phyloP scores from a whole-genome alignment of 2,329 filamentous ascomycete genomes.

The Penicillium sp. region DNA sequence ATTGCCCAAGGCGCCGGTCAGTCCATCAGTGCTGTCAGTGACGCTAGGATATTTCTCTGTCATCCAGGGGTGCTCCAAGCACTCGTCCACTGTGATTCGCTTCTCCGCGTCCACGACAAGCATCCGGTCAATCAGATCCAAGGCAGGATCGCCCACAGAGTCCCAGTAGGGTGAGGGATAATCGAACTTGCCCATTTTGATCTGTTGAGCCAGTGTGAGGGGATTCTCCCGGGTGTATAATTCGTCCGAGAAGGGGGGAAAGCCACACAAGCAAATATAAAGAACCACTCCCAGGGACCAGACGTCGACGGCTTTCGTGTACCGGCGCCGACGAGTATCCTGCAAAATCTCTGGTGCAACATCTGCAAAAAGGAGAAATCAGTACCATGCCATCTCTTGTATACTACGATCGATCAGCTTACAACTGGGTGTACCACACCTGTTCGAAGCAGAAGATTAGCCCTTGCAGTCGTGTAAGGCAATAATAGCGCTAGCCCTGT shows the following conservation, averaged over 20 bases:
- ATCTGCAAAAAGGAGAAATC: slow-evolving; percentile 49
- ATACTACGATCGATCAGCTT: slow-evolving; percentile 30
- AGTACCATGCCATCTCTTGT: not conserved
- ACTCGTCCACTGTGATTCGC: slow-evolving; percentile 86
- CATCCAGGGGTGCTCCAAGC: slow-evolving; percentile 88
- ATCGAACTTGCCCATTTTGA: slow-evolving; percentile 83
- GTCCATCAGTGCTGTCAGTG: slow-evolving; percentile 85
- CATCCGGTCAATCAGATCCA: slow-evolving; percentile 95
- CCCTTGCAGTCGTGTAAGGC: not conserved
- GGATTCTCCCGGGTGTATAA: slow-evolving; percentile 79
- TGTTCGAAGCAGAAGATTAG: slow-evolving; percentile 18
- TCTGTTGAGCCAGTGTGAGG: slow-evolving; percentile 84
- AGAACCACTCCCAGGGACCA: slow-evolving; percentile 98
- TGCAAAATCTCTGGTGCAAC: slow-evolving; percentile 94
- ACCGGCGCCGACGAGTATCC: slow-evolving; percentile 76
- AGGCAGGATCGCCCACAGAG: slow-evolving; percentile 76
- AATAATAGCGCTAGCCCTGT: not conserved
- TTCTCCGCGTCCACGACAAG: slow-evolving; percentile 81
- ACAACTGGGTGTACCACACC: slow-evolving; percentile 89
- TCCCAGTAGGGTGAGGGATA: slow-evolving; percentile 98
- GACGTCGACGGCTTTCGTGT: slow-evolving; percentile 91
- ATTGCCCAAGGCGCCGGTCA: slow-evolving; percentile 80
- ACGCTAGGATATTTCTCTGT: slow-evolving; percentile 61
- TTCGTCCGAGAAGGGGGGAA: slow-evolving; percentile 96
- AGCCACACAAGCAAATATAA: slow-evolving; percentile 95